Percentiles rank a stretch among this genome's conserved stretches.
phyloP scores from a whole-genome alignment of 2,329 filamentous ascomycete genomes.

The Phyllosticta citrichinensis region DNA sequence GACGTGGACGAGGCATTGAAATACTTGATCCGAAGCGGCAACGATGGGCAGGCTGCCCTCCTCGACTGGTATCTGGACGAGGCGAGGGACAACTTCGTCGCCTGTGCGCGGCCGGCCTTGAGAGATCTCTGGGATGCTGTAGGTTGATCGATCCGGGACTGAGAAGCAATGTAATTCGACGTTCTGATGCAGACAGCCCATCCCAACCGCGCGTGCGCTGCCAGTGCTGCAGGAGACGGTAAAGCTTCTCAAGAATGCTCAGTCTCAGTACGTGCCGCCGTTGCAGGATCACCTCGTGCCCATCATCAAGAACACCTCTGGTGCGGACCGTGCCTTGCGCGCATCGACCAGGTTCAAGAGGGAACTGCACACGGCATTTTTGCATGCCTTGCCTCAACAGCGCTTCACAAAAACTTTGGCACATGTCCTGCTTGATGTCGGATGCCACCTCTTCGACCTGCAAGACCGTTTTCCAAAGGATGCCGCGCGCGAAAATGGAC shows the following conservation, averaged over 20 bases:
- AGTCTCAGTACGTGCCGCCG: slow-evolving; percentile 27
- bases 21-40: slow-evolving; percentile 19
- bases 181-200: slow-evolving; percentile 12
- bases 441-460: slow-evolving; percentile 37
- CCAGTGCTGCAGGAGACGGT: slow-evolving; percentile 28
- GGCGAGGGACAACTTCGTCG: slow-evolving; percentile 32
- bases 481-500: slow-evolving; percentile 4
- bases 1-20: slow-evolving; percentile 27
- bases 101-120: slow-evolving; percentile 20
- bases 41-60: slow-evolving; percentile 18
- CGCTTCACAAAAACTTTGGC: slow-evolving; percentile 46
- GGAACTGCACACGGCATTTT: slow-evolving; percentile 55
- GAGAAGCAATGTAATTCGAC: neutral
- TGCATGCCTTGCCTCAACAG: slow-evolving; percentile 47
- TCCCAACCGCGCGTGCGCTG: slow-evolving; percentile 17
- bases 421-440: slow-evolving; percentile 44
- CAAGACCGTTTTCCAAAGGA: slow-evolving; percentile 10
- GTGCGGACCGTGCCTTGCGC: slow-evolving; percentile 34
- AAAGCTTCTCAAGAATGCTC: slow-evolving; percentile 25
- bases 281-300: slow-evolving; percentile 26
- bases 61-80: slow-evolving; percentile 39
- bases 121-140: slow-evolving; percentile 21
- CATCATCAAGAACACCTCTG: slow-evolving; percentile 21
- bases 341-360: slow-evolving; percentile 41
- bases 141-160: slow-evolving; percentile 30